phyloP scores from a whole-genome alignment of 164 flowering plant genomes.

The Aristolochia californica region DNA sequence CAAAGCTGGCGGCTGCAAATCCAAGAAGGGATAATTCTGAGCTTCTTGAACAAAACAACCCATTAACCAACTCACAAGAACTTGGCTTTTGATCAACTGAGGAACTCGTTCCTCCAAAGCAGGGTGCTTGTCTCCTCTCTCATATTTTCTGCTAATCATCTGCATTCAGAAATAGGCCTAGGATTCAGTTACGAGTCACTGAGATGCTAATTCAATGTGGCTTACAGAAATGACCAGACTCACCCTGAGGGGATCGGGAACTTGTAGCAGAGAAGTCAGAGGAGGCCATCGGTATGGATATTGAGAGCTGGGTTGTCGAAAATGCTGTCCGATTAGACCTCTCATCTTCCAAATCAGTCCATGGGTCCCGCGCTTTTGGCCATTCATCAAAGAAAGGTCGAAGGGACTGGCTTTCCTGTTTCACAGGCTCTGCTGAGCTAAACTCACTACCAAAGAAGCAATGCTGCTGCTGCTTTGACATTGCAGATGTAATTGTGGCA shows the following conservation, averaged over 20 bases:
- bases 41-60: no score
- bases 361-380: slow-evolving; percentile 67
- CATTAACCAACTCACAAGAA: no score
- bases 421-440: slow-evolving; percentile 32
- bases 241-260: slow-evolving; percentile 62
- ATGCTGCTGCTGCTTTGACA: slow-evolving; percentile 36
- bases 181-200: background rate
- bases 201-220: no score
- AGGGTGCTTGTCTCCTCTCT: no score
- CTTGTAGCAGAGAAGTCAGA: slow-evolving; percentile 54
- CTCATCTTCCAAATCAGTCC: slow-evolving; percentile 67
- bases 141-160: background rate
- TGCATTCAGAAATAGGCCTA: background rate
- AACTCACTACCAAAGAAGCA: slow-evolving; percentile 45
- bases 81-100: no score
- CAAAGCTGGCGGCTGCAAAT: no score
- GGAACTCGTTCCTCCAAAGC: no score
- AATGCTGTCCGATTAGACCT: slow-evolving; percentile 52
- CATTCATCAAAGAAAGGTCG: slow-evolving; percentile 83
- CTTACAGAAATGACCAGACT: slow-evolving; percentile 12
- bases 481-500: slow-evolving; percentile 13
- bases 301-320: slow-evolving; percentile 81
- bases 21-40: no score
- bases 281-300: slow-evolving; percentile 66
- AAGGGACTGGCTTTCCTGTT: slow-evolving; percentile 57